A percentile compares a stretch with the other conserved stretches of the same genome.
These are phyloP conservation scores for Zygoascus hellenicus DNA, from an alignment of 1,139 yeast genomes.

Conservation along the genomic window DNA sequence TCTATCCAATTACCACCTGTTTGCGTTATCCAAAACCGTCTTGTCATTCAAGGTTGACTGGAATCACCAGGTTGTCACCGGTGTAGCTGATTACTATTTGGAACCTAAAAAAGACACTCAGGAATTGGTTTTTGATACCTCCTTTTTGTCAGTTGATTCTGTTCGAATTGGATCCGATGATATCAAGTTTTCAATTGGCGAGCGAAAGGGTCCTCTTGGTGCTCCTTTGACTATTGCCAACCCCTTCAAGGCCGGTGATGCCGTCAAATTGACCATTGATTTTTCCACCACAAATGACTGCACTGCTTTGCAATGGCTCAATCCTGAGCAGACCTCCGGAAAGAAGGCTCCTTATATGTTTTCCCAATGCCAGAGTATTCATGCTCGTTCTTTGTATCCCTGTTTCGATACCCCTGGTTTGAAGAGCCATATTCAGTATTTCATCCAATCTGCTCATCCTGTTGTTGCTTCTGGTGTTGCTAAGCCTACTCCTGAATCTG, in stretches of 20 bases:
- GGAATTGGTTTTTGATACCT: slow-evolving; percentile 58
- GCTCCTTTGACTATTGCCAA: slow-evolving; percentile 46
- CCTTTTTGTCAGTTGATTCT: slow-evolving; percentile 48
- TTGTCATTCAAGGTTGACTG: slow-evolving; percentile 55
- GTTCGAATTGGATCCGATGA: slow-evolving; percentile 43
- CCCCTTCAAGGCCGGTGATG: slow-evolving; percentile 7
- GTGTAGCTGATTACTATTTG: slow-evolving; percentile 51
- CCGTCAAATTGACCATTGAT: slow-evolving; percentile 38
- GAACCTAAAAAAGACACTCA: slow-evolving; percentile 27
- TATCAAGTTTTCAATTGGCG: slow-evolving; percentile 38
- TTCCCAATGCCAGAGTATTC: slow-evolving; percentile 89
- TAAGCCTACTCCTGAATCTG: slow-evolving; percentile 10
- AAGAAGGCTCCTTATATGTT: slow-evolving; percentile 67
- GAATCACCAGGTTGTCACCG: slow-evolving; percentile 46
- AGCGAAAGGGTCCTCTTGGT: slow-evolving; percentile 62
- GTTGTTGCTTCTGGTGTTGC: slow-evolving; percentile 67
- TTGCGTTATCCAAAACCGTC: slow-evolving; percentile 47
- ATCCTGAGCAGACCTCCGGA: slow-evolving; percentile 74
- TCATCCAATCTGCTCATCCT: slow-evolving; percentile 58
- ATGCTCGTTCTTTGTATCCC: slow-evolving; percentile 83
- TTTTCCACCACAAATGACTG: slow-evolving; percentile 68
- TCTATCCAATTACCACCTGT: slow-evolving; percentile 58
- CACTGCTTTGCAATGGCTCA: slow-evolving; percentile 83
- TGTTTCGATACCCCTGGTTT: slow-evolving; percentile 88
- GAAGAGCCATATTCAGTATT: slow-evolving; percentile 58